These are phyloP conservation scores for Dothideomycetidae sp. DNA, from an alignment of 2,329 filamentous ascomycete genomes.

Conservation along the genomic window DNA sequence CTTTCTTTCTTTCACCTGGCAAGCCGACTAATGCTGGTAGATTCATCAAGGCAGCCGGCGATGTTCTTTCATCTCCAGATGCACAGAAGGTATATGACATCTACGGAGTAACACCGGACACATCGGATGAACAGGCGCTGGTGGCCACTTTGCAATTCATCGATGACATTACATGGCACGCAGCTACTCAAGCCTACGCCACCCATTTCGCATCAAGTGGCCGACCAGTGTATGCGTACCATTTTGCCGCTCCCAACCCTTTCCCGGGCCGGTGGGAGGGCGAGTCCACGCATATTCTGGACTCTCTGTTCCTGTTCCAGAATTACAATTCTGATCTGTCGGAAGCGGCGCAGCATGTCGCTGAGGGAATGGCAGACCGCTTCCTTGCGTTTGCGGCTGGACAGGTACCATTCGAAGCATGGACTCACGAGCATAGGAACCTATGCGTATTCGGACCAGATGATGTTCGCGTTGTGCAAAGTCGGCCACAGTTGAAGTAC, in stretches of 20 bases:
- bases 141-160: constrained; percentile 29
- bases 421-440: constrained; percentile 18
- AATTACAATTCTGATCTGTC: constrained; percentile 30
- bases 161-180: constrained; percentile 34
- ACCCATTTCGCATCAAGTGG: constrained; percentile 2
- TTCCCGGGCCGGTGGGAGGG: constrained; percentile 31
- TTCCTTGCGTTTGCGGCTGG: constrained; percentile 29
- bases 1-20: constrained; percentile 12
- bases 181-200: constrained; percentile 30
- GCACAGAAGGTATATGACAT: constrained; percentile 20
- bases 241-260: constrained; percentile 35
- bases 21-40: constrained; percentile 20
- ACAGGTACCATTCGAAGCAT: constrained; percentile 22
- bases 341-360: constrained; percentile 21
- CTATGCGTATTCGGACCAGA: constrained; percentile 12
- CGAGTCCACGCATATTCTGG: constrained; percentile 30
- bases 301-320: constrained; percentile 32
- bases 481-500: constrained; percentile 12
- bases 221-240: constrained; percentile 24
- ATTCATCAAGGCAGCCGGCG: constrained; percentile 18
- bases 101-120: constrained; percentile 27
- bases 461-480: constrained; percentile 10
- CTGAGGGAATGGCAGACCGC: constrained; percentile 23
- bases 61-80: constrained; percentile 10
- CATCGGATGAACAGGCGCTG: constrained; percentile 28